Evolutionary conservation across 768 basidiomycete species (phyloP), one percentile per base, ranked within the genome.

Genomic region (Tricholoma terreum): DNA sequence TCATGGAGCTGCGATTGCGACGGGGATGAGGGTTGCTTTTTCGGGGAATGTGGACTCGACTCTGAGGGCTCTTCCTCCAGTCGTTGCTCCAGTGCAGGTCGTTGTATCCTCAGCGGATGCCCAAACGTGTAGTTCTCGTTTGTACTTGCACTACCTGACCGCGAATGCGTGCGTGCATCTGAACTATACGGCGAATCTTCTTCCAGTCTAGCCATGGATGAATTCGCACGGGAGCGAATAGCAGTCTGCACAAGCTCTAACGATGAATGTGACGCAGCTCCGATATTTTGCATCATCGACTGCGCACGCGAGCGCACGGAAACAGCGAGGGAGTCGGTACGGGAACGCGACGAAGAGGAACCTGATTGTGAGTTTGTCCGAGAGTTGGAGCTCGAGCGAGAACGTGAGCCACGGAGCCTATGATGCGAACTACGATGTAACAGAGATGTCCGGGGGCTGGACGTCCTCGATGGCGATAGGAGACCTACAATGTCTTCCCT

Each of bases 41-140:
- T 36, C 15, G 33, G 34, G 10, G 38, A 35, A 14, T 35, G 50
- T 52, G 50, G 19, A 52, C 34, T 35, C 15, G 50, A 27, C 12
- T 35, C 34, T 17, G 50, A 40, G 8, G 50, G 56, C 14, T 63
- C 67, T 43, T 66, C 66, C 42, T 63, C 61, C 19, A 65, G 30
- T 8, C 58, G 63, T 24, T 57, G 61, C 51, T 67, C 74, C 12
- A 56, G 67, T 22, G 61, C 60, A 49, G 66, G 72, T 64, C 73
- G 68, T 52, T 73, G 64, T 68, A 78, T 67, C 54, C 78, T 67
- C 68, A 85, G 71, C 0, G 78, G 80, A 21, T 84, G 79, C 11
- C 90, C 90, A 70, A 91, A 92, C 8, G 89, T 91, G 67, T 89
- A 79, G 66, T 89, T 89, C 65, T 89, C 87, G 0, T 78, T 76